phyloP scores from a whole-genome alignment of 495 filamentous ascomycete species.

The Cladorrhinum samala region DNA sequence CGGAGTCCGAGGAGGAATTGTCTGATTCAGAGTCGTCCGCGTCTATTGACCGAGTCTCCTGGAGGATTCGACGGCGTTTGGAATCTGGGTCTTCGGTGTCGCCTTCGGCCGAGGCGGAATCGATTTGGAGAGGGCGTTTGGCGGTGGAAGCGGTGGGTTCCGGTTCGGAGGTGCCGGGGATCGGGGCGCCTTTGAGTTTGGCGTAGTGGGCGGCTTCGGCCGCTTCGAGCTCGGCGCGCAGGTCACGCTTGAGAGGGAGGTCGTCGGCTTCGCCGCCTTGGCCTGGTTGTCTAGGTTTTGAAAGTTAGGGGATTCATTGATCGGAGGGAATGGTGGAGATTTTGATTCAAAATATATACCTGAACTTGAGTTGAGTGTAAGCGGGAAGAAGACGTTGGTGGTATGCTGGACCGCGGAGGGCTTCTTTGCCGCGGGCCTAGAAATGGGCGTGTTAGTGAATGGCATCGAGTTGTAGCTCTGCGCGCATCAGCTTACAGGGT shows the following conservation, averaged over 20 bases:
- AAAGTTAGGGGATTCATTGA: neutral
- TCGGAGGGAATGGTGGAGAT: neutral
- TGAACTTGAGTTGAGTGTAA: slow-evolving; percentile 82
- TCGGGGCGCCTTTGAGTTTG: slow-evolving; percentile 62
- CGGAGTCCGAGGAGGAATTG: slow-evolving; percentile 60
- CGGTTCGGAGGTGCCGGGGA: slow-evolving; percentile 19
- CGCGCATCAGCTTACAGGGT: slow-evolving; percentile 56
- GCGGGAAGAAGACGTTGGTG: slow-evolving; percentile 94
- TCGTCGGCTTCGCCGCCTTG: slow-evolving; percentile 81
- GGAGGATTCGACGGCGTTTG: slow-evolving; percentile 80
- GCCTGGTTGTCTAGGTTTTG: slow-evolving; percentile 58
- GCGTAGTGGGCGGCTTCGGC: slow-evolving; percentile 85
- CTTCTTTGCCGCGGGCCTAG: slow-evolving; percentile 90
- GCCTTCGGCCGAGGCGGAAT: slow-evolving; percentile 28
- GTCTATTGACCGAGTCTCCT: slow-evolving; percentile 84
- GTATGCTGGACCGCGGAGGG: slow-evolving; percentile 87
- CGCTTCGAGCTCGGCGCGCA: slow-evolving; percentile 81
- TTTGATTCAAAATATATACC: slow-evolving; percentile 47
- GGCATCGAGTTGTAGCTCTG: neutral
- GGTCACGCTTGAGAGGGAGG: slow-evolving; percentile 65
- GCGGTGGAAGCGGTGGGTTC: slow-evolving; percentile 33
- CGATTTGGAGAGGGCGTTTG: slow-evolving; percentile 62
- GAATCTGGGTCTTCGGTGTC: slow-evolving; percentile 68
- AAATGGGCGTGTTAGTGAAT: slow-evolving; percentile 17
- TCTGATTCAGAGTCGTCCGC: slow-evolving; percentile 70